Evolutionary conservation across 257 asterid species (phyloP).

Genomic region (Osmanthus fragrans): DNA sequence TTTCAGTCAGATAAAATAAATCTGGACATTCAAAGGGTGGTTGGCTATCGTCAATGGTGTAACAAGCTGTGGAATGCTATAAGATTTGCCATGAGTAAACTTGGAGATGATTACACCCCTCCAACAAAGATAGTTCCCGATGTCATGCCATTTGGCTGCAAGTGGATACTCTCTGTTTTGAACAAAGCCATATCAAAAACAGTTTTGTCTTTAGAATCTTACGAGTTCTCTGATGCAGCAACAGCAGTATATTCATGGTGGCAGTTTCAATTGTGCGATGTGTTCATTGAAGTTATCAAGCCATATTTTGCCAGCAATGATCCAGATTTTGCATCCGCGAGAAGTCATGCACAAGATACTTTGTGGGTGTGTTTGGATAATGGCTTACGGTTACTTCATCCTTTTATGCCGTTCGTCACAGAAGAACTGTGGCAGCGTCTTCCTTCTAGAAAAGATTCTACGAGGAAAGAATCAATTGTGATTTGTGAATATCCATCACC

Average conservation of each 20-base stretch:
- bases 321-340: slow-evolving; percentile 44
- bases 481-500: slow-evolving; percentile 78
- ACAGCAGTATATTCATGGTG: slow-evolving; percentile 86
- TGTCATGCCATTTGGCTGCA: slow-evolving; percentile 88
- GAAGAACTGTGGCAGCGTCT: slow-evolving; percentile 99
- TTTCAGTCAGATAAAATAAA: slow-evolving; percentile 91
- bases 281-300: slow-evolving; percentile 90
- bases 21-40: slow-evolving; percentile 89
- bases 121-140: slow-evolving; percentile 50
- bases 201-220: slow-evolving; percentile 63
- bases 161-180: slow-evolving; percentile 87
- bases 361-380: slow-evolving; percentile 89
- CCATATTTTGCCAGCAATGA: slow-evolving; percentile 68
- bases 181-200: slow-evolving; percentile 84
- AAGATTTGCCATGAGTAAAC: slow-evolving; percentile 92
- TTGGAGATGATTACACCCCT: slow-evolving; percentile 86
- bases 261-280: slow-evolving; percentile 91
- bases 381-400: slow-evolving; percentile 88
- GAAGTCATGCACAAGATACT: slow-evolving; percentile 75
- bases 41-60: slow-evolving; percentile 97
- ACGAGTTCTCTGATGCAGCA: slow-evolving; percentile 91
- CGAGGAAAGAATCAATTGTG: slow-evolving; percentile 79
- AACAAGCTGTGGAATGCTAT: slow-evolving; percentile 97
- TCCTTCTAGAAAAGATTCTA: slow-evolving; percentile 58
- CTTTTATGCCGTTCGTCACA: slow-evolving; percentile 92